A percentile compares a stretch with the other conserved stretches of the same genome.
Conservation (phyloP, 2,329 filamentous ascomycete species). For the Fusarium pseudocircinatum region DNA sequence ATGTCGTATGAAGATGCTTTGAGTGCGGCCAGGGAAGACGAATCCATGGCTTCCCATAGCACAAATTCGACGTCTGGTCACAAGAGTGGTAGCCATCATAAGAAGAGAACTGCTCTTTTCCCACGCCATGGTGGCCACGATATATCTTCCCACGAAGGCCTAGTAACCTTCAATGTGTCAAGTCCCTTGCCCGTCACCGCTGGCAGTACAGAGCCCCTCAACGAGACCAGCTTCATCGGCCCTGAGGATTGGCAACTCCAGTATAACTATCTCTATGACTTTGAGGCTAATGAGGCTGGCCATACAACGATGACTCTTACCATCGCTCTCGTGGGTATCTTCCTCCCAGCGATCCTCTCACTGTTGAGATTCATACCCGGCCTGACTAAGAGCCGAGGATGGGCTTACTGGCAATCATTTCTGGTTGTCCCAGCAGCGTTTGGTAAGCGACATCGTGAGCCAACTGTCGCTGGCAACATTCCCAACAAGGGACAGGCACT, state of each 20-base stretch:
- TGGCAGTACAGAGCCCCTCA: conserved; percentile 39
- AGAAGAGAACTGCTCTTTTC: neutral
- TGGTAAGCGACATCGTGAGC: conserved; percentile 47
- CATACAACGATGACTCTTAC: conserved; percentile 31
- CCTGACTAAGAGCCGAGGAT: conserved; percentile 37
- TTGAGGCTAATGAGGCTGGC: conserved; percentile 56
- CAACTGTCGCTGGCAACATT: conserved; percentile 42
- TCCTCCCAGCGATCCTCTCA: conserved; percentile 46
- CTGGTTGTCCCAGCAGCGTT: conserved; percentile 46
- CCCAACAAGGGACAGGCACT: conserved; percentile 50
- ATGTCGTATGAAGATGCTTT: conserved; percentile 45
- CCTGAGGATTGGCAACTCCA: conserved; percentile 47
- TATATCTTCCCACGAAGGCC: neutral
- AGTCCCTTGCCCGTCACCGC: conserved; percentile 36
- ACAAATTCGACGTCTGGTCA: neutral
- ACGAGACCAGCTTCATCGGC: conserved; percentile 46
- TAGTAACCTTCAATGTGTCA: neutral
- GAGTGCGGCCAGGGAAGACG: conserved; percentile 33
- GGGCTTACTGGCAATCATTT: conserved; percentile 44
- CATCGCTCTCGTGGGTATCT: conserved; percentile 44
- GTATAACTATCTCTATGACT: conserved; percentile 63
- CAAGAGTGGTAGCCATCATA: neutral
- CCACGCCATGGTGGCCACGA: conserved; percentile 23
- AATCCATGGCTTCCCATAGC: conserved; percentile 12
- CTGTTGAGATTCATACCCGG: conserved; percentile 49